A percentile compares a stretch with the other conserved stretches of the same genome.
phyloP scores from a whole-genome alignment of 163 green algal genomes.

The Prototheca wickerhamii region DNA sequence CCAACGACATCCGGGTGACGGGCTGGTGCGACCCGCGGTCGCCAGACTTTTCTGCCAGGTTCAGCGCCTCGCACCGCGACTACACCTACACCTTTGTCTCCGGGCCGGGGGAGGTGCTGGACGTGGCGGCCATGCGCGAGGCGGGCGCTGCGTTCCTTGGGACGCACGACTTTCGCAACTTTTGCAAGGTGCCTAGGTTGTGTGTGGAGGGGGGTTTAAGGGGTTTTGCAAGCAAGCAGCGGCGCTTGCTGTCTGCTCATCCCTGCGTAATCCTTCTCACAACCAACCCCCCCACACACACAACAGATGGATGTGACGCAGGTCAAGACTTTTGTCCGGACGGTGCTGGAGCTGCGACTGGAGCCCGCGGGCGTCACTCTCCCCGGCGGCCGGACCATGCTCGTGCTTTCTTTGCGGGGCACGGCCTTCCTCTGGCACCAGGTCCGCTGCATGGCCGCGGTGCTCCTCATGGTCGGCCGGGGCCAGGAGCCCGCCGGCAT shows the following conservation, averaged over 20 bases:
- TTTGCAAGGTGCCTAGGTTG: conserved; percentile 71
- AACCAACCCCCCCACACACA: background rate
- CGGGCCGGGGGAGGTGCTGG: background rate
- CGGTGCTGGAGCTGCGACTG: conserved; percentile 54
- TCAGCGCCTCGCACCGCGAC: conserved; percentile 47
- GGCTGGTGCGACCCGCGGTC: conserved; percentile 46
- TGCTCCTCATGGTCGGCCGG: conserved; percentile 78
- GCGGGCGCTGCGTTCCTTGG: conserved; percentile 58
- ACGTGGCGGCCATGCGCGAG: conserved; percentile 30
- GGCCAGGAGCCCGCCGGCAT: conserved; percentile 59
- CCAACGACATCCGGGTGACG: conserved; percentile 57
- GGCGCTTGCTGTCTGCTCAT: background rate
- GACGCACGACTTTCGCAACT: conserved; percentile 88
- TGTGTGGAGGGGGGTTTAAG: conserved; percentile 15
- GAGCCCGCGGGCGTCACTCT: conserved; percentile 19
- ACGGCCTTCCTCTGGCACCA: conserved; percentile 90
- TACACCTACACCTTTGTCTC: conserved; percentile 84
- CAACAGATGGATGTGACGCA: conserved; percentile 32
- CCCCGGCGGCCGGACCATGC: conserved; percentile 13
- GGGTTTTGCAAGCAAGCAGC: too few species aligned
- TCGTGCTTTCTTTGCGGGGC: conserved; percentile 47
- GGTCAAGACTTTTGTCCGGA: conserved; percentile 42
- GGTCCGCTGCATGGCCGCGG: conserved; percentile 82
- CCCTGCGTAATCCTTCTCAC: background rate
- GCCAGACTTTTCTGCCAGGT: conserved; percentile 42